phyloP scores from a whole-genome alignment of 148 eudicot genomes.

The Diospyros lotus region DNA sequence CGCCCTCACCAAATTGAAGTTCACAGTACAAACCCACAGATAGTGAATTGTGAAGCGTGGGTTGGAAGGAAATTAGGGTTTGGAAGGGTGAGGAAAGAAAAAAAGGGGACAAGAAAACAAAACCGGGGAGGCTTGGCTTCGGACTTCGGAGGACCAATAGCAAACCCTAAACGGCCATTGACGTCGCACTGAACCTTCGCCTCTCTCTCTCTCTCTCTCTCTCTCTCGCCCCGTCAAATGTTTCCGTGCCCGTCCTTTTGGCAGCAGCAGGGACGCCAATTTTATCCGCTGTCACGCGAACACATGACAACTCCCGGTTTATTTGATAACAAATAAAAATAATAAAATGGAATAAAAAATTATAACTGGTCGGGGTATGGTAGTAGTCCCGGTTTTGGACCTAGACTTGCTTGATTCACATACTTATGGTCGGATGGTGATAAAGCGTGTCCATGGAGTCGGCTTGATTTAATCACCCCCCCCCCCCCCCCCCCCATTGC shows the following conservation, averaged over 20 bases:
- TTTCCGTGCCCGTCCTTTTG: slow-evolving; percentile 9
- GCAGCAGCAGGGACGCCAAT: too few species aligned
- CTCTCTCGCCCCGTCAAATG: background rate
- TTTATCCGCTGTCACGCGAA: too few species aligned
- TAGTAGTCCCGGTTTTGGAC: too few species aligned
- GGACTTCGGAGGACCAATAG: slow-evolving; percentile 8
- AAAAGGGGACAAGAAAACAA: background rate
- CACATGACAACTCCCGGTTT: too few species aligned
- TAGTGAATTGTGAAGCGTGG: slow-evolving; percentile 7
- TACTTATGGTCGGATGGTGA: too few species aligned
- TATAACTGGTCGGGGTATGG: too few species aligned
- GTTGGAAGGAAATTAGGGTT: slow-evolving; percentile 16
- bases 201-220: slow-evolving; percentile 1
- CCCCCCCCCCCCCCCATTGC: too few species aligned
- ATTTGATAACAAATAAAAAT: too few species aligned
- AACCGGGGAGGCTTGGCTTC: background rate
- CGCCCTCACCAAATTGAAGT: slow-evolving; percentile 1
- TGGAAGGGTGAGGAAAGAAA: slow-evolving; percentile 5
- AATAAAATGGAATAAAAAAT: too few species aligned
- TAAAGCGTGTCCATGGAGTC: too few species aligned
- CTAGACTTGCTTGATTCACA: too few species aligned
- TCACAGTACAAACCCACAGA: background rate
- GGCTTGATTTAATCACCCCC: too few species aligned
- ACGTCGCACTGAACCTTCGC: slow-evolving; percentile 18
- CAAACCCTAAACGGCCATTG: slow-evolving; percentile 32